Conservation (phyloP, 2,329 filamentous ascomycete species). For the Exophiala phaeomuriformis region DNA sequence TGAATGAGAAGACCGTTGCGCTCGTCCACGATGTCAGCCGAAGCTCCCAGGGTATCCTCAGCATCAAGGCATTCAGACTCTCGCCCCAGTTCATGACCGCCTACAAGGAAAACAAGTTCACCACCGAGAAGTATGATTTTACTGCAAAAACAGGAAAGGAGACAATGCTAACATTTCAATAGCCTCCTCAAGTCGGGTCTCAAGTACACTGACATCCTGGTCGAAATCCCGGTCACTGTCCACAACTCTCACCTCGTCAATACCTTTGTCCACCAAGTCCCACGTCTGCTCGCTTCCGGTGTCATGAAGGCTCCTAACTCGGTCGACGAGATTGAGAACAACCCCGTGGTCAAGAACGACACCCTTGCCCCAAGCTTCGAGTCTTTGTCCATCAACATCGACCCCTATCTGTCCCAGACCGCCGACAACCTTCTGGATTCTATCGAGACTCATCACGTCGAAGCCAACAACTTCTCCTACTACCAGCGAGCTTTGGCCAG, state of each 20-base stretch:
- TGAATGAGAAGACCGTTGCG: conserved; percentile 77
- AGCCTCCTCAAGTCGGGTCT: conserved; percentile 93
- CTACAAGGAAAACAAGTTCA: conserved; percentile 97
- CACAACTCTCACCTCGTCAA: conserved; percentile 98
- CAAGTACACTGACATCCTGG: conserved; percentile 85
- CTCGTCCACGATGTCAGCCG: conserved; percentile 93
- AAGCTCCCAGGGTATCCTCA: conserved; percentile 84
- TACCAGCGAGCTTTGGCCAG: conserved; percentile 89
- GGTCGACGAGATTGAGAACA: conserved; percentile 66
- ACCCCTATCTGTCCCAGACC: conserved; percentile 97
- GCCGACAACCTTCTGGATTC: conserved; percentile 92
- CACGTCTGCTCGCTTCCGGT: conserved; percentile 47
- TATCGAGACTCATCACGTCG: conserved; percentile 96
- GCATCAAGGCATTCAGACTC: conserved; percentile 82
- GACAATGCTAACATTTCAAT: conserved; percentile 27
- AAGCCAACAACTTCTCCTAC: conserved; percentile 98
- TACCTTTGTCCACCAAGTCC: conserved; percentile 87
- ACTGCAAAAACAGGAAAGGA: neutral
- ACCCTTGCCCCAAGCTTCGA: conserved; percentile 85
- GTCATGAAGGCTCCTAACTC: conserved; percentile 61
- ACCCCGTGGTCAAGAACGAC: conserved; percentile 49
- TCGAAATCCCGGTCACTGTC: conserved; percentile 80
- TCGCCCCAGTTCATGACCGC: conserved; percentile 81
- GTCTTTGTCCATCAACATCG: conserved; percentile 82
- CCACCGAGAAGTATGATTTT: conserved; percentile 71